These are phyloP conservation scores for Oxalis stricta DNA, from an alignment of 441 rosid genomes.

Conservation along the genomic window DNA sequence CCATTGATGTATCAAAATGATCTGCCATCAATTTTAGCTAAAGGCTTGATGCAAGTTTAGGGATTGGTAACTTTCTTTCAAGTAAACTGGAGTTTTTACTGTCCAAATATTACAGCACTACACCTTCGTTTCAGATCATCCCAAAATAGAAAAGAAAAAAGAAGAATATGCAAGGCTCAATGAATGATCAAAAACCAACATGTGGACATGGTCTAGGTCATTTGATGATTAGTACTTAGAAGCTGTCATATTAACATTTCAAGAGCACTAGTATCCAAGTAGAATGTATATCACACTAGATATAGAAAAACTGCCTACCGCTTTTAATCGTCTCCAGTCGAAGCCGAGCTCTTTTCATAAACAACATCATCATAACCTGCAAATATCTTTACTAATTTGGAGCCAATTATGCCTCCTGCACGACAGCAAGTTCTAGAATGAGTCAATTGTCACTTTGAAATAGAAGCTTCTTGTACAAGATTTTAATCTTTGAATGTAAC, in stretches of 20 bases:
- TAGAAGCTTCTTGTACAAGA: background rate
- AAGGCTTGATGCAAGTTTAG: too few species aligned
- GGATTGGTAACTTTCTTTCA: too few species aligned
- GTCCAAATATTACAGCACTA: too few species aligned
- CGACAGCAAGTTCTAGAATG: constrained; percentile 1
- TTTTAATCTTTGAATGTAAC: constrained; percentile 3
- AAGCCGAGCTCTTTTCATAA: constrained; percentile 48
- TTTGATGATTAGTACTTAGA: background rate
- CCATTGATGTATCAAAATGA: too few species aligned
- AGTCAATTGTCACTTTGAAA: constrained; percentile 7
- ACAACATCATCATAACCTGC: constrained; percentile 51
- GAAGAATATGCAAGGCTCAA: background rate
- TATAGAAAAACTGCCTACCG: constrained; percentile 31
- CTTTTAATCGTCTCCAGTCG: constrained; percentile 55
- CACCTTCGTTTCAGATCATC: too few species aligned
- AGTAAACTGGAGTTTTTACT: too few species aligned
- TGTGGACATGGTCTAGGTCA: background rate
- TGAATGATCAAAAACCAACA: background rate
- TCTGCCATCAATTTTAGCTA: too few species aligned
- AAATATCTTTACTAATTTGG: constrained; percentile 47
- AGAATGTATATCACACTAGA: background rate
- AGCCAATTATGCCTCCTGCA: constrained; percentile 85
- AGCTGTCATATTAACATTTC: background rate
- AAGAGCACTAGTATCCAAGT: background rate
- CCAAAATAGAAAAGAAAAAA: too few species aligned